Evolutionary conservation across 345 rosid genomes (phyloP).

Genomic region (Eucalyptus camaldulensis): DNA sequence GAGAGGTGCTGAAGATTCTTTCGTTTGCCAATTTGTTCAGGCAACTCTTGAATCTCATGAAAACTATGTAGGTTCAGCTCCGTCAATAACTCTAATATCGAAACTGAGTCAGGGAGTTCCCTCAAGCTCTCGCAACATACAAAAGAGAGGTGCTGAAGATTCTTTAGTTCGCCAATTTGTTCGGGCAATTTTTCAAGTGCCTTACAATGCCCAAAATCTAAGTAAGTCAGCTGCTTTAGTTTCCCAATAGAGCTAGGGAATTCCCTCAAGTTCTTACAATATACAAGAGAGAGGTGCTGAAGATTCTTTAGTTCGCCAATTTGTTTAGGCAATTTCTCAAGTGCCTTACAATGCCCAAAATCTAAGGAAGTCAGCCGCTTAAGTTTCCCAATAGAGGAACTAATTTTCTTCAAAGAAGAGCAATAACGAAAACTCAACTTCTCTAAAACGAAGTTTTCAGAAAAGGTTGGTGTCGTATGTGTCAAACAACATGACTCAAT

Average conservation of each 20-base stretch:
- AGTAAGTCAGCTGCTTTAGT: too few species aligned
- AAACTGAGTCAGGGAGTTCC: too few species aligned
- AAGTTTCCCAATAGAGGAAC: not conserved
- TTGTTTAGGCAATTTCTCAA: not conserved
- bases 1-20: too few species aligned
- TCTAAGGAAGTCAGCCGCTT: not conserved
- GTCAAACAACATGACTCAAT: fast-evolving
- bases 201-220: too few species aligned
- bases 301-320: not conserved
- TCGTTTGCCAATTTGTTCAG: too few species aligned
- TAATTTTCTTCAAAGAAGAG: fast-evolving
- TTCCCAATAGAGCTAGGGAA: not conserved
- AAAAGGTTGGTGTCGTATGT: not conserved
- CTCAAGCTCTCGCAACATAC: too few species aligned
- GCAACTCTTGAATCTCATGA: too few species aligned
- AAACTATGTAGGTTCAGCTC: too few species aligned
- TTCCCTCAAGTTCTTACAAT: fast-evolving
- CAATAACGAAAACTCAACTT: fast-evolving
- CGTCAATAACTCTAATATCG: too few species aligned
- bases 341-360: fast-evolving
- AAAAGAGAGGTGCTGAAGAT: too few species aligned
- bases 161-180: not conserved
- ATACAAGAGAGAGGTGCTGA: fast-evolving
- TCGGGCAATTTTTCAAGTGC: too few species aligned
- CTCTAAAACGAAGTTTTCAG: not conserved